Base-by-base conservation (phyloP, 1,284 basidiomycete genomes). In the Filobasidium uniguttulatum region DNA sequence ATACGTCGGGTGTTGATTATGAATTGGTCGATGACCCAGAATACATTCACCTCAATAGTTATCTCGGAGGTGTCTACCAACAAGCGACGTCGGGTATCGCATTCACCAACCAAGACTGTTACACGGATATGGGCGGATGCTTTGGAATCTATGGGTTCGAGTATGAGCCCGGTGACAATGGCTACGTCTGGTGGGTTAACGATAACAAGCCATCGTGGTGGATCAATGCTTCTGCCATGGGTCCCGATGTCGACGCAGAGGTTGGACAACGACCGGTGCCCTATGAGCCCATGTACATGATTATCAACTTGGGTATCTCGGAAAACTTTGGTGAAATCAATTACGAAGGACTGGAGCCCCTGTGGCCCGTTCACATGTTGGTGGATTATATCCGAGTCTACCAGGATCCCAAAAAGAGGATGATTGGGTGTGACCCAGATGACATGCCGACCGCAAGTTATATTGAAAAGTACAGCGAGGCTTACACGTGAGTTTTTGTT, bases 181-280 rank as follows among this genome's bases (percentile, higher is more conserved):
- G 85, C 73, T 88, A 87, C 63, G 83, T 91, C 58, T 76, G 77
- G 22, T 91, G 88, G 88, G 75, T 85, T 29, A 67, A 79, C 26
- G 72, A 80, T 54, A 75, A 70, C 54, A 68, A 77, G 58, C 69
- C 75, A 48, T 77, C 79, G 26, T 97, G 86, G 87, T 84, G 80
- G 3, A 59, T 33, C 25, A 26, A 17, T n/a, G n/a, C n/a, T n/a
- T n/a, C 9, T 23, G 89, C 83, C 3, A 75, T 93, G 72, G 80
- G 70, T 5, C 75, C 82, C 0, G 85, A 94, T 63, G 47, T 71
- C 0, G 57, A 61, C 1, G 79, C 81, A 3, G 71, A 85, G 57
- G 86, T 94, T 51, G 72, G 79, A 1, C 75, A 77, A 28, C 73
- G 91, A 37, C 78, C 80, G 1, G 73, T 96, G 26, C 79, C 88